Percentiles rank a stretch among this genome's conserved stretches.
phyloP scores from a whole-genome alignment of 2,329 filamentous ascomycete genomes.

The Thermothelomyces thermophilus region DNA sequence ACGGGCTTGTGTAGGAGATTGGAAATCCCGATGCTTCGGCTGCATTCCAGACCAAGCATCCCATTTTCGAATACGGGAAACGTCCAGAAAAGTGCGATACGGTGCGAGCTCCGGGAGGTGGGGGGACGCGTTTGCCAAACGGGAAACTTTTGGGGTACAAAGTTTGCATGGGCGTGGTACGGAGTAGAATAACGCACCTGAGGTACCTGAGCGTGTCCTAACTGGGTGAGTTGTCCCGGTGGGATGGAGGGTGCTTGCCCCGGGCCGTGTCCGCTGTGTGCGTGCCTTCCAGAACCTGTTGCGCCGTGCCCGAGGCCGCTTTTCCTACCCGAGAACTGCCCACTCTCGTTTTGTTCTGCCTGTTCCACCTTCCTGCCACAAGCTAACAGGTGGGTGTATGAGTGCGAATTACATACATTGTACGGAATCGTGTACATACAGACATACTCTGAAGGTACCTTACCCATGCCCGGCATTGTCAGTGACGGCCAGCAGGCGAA shows the following conservation, averaged over 20 bases:
- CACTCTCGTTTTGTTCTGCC: background rate
- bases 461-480: slow-evolving; percentile 12
- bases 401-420: too few species aligned
- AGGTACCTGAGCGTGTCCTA: too few species aligned
- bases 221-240: too few species aligned
- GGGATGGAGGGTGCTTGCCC: background rate
- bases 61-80: background rate
- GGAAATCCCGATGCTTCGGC: background rate
- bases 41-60: background rate
- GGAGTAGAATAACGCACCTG: background rate
- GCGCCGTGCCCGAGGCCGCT: slow-evolving; percentile 11
- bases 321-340: slow-evolving; percentile 5
- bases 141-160: too few species aligned
- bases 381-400: too few species aligned
- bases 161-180: too few species aligned
- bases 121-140: too few species aligned
- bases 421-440: too few species aligned
- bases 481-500: slow-evolving; percentile 11
- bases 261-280: background rate
- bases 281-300: slow-evolving; percentile 14
- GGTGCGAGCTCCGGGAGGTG: too few species aligned
- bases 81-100: background rate
- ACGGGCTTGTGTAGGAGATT: background rate
- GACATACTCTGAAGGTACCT: too few species aligned
- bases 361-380: slow-evolving; percentile 9